phyloP scores from a whole-genome alignment of 257 asterid genomes.

The Salvia splendens region DNA sequence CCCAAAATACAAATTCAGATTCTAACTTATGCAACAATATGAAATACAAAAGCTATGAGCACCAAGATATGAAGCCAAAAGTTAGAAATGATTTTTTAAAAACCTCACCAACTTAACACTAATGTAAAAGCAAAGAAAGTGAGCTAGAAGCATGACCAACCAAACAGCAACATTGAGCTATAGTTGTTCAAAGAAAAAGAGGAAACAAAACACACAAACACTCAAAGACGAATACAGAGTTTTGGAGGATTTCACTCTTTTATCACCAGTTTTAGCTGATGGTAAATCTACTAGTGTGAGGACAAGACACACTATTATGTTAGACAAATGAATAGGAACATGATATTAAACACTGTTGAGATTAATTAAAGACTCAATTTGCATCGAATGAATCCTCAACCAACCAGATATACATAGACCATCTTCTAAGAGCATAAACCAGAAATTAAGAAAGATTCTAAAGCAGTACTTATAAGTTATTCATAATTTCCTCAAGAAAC shows the following conservation, averaged over 20 bases:
- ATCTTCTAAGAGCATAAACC: not conserved
- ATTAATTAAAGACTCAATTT: slow-evolving; percentile 3
- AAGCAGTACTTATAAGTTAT: not conserved
- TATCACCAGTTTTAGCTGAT: slow-evolving; percentile 1
- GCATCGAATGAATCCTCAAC: slow-evolving; percentile 24
- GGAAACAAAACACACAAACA: not conserved
- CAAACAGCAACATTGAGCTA: slow-evolving; percentile 31
- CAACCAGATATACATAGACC: slow-evolving; percentile 18
- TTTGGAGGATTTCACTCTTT: not conserved
- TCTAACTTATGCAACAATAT: slow-evolving; percentile 2
- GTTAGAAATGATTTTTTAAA: slow-evolving; percentile 20
- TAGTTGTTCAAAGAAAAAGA: not conserved
- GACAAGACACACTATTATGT: slow-evolving; percentile 4
- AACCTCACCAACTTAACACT: slow-evolving; percentile 29
- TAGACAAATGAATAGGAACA: not conserved
- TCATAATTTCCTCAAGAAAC: not conserved
- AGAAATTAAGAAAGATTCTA: not conserved
- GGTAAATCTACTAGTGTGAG: not conserved
- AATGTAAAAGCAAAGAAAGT: slow-evolving; percentile 38
- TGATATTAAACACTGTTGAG: not conserved
- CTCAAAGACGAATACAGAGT: not conserved
- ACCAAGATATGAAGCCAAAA: slow-evolving; percentile 20
- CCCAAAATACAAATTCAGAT: not conserved
- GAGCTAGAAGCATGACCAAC: slow-evolving; percentile 38
- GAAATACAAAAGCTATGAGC: slow-evolving; percentile 17